Percentiles rank a stretch among this genome's conserved stretches.
These are phyloP conservation scores for Macadamia integrifolia DNA, from an alignment of 164 flowering plant species.

Conservation along the genomic window DNA sequence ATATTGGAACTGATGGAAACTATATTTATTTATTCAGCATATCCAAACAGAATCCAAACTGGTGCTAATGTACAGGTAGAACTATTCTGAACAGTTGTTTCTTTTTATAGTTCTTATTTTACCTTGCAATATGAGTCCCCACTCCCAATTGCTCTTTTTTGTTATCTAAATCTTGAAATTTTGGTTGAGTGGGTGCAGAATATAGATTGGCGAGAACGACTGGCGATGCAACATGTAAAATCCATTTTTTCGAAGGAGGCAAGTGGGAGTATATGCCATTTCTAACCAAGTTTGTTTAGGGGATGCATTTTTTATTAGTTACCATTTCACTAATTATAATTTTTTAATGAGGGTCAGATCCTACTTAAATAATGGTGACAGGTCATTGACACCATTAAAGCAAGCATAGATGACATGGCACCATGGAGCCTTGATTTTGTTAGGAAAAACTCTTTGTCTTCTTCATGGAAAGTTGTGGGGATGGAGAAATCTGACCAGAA, in stretches of 20 bases:
- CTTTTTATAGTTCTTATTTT: not conserved
- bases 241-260: conserved; percentile 78
- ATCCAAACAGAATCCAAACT: conserved; percentile 20
- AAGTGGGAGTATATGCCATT: conserved; percentile 14
- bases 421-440: conserved; percentile 76
- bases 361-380: conserved; percentile 13
- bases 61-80: conserved; percentile 41
- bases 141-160: conserved; percentile 1
- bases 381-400: conserved; percentile 65
- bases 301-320: not conserved
- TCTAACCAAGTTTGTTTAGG: not conserved
- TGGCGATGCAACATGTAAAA: conserved; percentile 57
- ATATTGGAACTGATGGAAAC: not conserved
- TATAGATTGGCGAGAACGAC: conserved; percentile 67
- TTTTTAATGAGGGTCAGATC: not conserved
- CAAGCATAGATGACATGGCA: conserved; percentile 59
- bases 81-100: conserved; percentile 3
- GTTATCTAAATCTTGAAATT: not conserved
- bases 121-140: not conserved
- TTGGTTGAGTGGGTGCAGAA: conserved; percentile 34
- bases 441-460: conserved; percentile 51
- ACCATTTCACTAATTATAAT: not conserved
- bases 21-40: conserved; percentile 28
- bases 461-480: conserved; percentile 74
- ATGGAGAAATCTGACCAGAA: conserved; percentile 29